Evolutionary conservation across 1,139 yeast species (phyloP), one percentile per base, ranked within the genome.

Genomic region (Yueomyces sp.): DNA sequence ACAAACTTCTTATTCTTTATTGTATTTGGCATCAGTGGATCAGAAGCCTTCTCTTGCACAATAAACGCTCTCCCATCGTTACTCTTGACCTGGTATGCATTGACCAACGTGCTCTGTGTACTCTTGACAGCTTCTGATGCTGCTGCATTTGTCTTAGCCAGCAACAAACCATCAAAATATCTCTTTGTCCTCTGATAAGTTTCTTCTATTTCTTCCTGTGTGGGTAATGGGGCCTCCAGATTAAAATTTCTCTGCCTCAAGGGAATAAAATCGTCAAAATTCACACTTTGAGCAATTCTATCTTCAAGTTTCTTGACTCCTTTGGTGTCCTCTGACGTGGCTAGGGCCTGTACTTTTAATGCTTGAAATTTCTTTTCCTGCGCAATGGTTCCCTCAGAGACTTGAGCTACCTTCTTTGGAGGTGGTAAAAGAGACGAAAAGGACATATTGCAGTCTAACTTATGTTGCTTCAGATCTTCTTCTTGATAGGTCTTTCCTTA

Each of bases 21-120:
- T 48, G 76, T 76, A 0, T 91, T 79, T 0, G 96, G 96, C 33
- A 85, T 76, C 72, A 89, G 72, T 0, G 97, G 98, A 64, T 91
- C 98, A 42, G 75, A 73, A 45, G 76, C 74, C 43, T 66, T 68
- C 42, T 79, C 82, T 1, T 74, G 77, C 39, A 81, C 71, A 49
- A 74, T 74, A 36, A 78, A 68, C 28, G 69, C 62, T 34, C 79
- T 57, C 27, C 42, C 39, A 31, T 39, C 32, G 4, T n/a, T 4
- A 29, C 27, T 11, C 12, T 27, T 26, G 9, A 37, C 52, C 46
- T 39, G 5, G 25, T 32, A 36, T 19, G 43, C 2, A 34, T 9
- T 12, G 19, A 2, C 19, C 19, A 19, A 19, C 19, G 19, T 19
- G 19, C 19, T 19, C 19, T 19, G 19, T 19, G 19, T 19, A 19